Evolutionary conservation across 352 stramenopile species (phyloP).

Genomic region (Globisporangium barbulae): DNA sequence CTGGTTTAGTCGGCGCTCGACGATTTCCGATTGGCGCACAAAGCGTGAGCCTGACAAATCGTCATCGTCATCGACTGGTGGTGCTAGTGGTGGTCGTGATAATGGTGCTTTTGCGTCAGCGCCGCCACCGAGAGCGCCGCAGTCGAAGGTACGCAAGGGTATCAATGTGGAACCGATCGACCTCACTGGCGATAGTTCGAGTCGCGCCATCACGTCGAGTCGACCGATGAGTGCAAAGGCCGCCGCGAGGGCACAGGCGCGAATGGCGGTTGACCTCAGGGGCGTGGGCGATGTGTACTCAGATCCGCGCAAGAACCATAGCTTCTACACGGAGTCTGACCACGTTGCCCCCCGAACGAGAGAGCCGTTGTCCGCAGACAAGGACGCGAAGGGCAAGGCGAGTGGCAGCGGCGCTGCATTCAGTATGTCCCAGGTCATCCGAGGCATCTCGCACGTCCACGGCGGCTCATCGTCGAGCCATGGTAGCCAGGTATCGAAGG

Average conservation of each 20-base stretch:
- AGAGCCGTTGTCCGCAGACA: conserved; percentile 18
- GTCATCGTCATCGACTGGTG: neutral
- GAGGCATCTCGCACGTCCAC: conserved; percentile 55
- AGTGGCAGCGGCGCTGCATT: conserved; percentile 24
- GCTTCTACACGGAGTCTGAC: conserved; percentile 72
- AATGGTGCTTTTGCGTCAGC: neutral
- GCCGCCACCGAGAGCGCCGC: conserved; percentile 11
- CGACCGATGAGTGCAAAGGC: conserved; percentile 61
- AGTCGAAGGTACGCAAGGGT: conserved; percentile 26
- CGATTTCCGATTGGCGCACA: conserved; percentile 18
- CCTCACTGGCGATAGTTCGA: conserved; percentile 10
- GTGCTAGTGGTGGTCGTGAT: neutral
- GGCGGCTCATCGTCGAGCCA: conserved; percentile 13
- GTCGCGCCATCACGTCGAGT: neutral
- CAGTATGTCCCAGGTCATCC: conserved; percentile 62
- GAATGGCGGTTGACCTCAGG: conserved; percentile 40
- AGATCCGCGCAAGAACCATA: conserved; percentile 49
- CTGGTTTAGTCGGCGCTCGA: conserved; percentile 50
- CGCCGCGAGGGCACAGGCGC: conserved; percentile 45
- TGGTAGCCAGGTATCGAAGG: neutral
- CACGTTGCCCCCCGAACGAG: conserved; percentile 27
- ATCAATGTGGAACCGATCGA: conserved; percentile 11
- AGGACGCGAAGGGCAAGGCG: conserved; percentile 30
- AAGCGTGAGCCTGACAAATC: conserved; percentile 2
- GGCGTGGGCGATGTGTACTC: conserved; percentile 35